A percentile compares a stretch with the other conserved stretches of the same genome.
phyloP scores from a whole-genome alignment of 2,329 filamentous ascomycete genomes.

The Neophaeococcomyces mojaviensis region DNA sequence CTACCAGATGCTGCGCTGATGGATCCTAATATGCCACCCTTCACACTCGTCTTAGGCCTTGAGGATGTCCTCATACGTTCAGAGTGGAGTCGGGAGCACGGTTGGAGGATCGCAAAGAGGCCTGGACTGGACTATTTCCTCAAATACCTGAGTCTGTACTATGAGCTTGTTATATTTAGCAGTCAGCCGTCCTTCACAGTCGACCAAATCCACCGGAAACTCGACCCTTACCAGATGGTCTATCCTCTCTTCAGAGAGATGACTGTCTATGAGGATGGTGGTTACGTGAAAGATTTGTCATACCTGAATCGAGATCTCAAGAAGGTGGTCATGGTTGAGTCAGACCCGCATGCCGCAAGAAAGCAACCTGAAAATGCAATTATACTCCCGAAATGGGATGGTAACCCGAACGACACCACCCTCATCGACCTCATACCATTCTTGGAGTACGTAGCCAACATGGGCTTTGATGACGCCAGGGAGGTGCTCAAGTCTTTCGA shows the following conservation, averaged over 20 bases:
- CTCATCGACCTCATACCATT: conserved; percentile 89
- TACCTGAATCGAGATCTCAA: conserved; percentile 94
- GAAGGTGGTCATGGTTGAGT: conserved; percentile 93
- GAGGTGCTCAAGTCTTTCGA: conserved; percentile 81
- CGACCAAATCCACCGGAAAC: conserved; percentile 81
- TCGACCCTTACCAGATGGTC: conserved; percentile 92
- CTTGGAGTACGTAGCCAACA: conserved; percentile 92
- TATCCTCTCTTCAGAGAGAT: conserved; percentile 94
- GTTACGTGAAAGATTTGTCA: conserved; percentile 97
- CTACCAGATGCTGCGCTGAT: conserved; percentile 54
- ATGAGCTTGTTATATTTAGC: conserved; percentile 94
- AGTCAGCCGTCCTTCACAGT: conserved; percentile 75
- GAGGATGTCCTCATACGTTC: conserved; percentile 93
- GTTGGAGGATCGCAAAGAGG: conserved; percentile 90
- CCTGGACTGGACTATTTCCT: conserved; percentile 96
- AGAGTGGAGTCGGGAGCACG: conserved; percentile 88
- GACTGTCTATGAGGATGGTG: conserved; percentile 92
- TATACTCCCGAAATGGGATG: conserved; percentile 81
- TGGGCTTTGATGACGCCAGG: conserved; percentile 83
- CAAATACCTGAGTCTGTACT: conserved; percentile 94
- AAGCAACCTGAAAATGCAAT: conserved; percentile 96
- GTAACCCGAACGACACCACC: conserved; percentile 72
- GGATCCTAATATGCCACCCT: conserved; percentile 74
- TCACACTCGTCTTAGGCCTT: conserved; percentile 84
- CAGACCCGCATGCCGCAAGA: conserved; percentile 70